Conservation (phyloP, 2,329 filamentous ascomycete genomes). For the Xylariaceae sp. region DNA sequence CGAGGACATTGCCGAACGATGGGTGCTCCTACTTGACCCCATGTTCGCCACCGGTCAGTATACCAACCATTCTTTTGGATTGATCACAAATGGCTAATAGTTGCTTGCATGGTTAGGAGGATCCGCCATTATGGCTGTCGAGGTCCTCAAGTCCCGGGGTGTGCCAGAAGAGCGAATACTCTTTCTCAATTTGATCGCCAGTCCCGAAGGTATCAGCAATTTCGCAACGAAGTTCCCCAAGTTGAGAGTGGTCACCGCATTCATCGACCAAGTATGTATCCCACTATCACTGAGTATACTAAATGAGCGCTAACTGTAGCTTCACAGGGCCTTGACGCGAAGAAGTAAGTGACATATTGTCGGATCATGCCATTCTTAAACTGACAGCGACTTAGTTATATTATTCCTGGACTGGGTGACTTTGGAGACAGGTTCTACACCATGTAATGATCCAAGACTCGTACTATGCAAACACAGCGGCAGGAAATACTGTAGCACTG, state of each 20-base stretch:
- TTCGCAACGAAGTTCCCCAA: constrained; percentile 91
- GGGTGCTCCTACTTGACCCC: constrained; percentile 94
- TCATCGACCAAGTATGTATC: constrained; percentile 76
- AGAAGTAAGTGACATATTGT: constrained; percentile 72
- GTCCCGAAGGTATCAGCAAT: constrained; percentile 86
- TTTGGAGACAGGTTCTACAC: constrained; percentile 98
- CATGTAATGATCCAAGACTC: constrained; percentile 56
- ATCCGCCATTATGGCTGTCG: constrained; percentile 95
- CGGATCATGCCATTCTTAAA: constrained; percentile 6
- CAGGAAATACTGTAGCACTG: not conserved
- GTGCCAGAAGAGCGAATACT: constrained; percentile 95
- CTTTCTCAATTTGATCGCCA: constrained; percentile 97
- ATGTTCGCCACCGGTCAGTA: constrained; percentile 93
- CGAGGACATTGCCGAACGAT: constrained; percentile 88
- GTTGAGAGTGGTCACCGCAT: constrained; percentile 90
- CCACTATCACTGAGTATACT: not conserved
- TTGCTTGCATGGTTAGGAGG: constrained; percentile 65
- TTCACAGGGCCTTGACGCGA: constrained; percentile 84
- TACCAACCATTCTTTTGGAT: not conserved
- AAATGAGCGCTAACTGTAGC: constrained; percentile 33
- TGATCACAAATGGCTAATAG: constrained; percentile 21
- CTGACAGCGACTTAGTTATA: constrained; percentile 74
- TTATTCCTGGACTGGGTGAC: constrained; percentile 90
- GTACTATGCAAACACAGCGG: constrained; percentile 3
- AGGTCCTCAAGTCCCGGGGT: constrained; percentile 86